Conservation (phyloP, 1,139 yeast species). For the Candida tropicalis region DNA sequence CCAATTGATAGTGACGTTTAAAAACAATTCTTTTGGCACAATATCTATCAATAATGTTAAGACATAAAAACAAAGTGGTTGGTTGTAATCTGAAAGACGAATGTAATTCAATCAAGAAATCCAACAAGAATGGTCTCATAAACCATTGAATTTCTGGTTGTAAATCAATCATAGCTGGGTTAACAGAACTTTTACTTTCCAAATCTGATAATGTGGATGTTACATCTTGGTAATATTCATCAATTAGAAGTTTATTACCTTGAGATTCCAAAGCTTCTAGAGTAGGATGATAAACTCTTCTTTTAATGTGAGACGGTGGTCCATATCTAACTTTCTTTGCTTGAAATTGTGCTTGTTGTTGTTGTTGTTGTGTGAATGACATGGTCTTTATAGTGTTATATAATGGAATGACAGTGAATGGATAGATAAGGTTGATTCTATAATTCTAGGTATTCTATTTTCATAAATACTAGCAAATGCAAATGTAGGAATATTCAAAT, state of each 20-base stretch:
- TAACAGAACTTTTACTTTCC: slow-evolving; percentile 37
- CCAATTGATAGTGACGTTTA: slow-evolving; percentile 88
- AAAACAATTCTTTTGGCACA: slow-evolving; percentile 90
- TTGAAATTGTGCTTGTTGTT: slow-evolving; percentile 6
- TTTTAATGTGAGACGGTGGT: slow-evolving; percentile 44
- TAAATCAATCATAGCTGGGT: slow-evolving; percentile 74
- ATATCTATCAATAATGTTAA: slow-evolving; percentile 85
- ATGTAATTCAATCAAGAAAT: slow-evolving; percentile 82
- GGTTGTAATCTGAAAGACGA: slow-evolving; percentile 73
- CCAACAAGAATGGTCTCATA: slow-evolving; percentile 88
- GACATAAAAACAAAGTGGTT: slow-evolving; percentile 77
- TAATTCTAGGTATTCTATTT: not conserved
- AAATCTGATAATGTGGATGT: slow-evolving; percentile 30
- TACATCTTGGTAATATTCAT: slow-evolving; percentile 44
- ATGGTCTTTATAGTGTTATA: not conserved
- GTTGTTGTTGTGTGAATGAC: slow-evolving; percentile 6
- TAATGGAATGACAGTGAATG: not conserved
- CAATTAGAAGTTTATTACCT: slow-evolving; percentile 42
- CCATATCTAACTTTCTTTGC: slow-evolving; percentile 31
- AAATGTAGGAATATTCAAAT: not conserved
- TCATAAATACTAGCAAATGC: not conserved
- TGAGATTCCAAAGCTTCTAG: slow-evolving; percentile 51
- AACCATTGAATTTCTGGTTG: slow-evolving; percentile 94
- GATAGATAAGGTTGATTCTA: not conserved
- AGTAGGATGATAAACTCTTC: slow-evolving; percentile 42